Conservation (phyloP, 139 green algal species). For the Closterium sp. region DNA sequence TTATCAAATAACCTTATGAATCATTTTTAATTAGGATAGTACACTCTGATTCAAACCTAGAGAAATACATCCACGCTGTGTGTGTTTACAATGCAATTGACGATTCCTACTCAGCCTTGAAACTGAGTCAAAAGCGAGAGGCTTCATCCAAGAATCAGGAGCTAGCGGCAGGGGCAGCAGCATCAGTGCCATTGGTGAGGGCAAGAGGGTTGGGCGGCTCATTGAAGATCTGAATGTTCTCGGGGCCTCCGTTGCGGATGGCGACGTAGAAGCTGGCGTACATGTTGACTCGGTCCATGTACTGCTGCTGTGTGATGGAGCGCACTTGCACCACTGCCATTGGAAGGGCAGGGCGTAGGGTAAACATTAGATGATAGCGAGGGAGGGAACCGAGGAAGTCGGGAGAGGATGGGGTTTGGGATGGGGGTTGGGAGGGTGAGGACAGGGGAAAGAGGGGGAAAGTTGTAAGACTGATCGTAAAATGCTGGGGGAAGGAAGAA, state of each 20-base stretch:
- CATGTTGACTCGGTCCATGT: conserved; percentile 79
- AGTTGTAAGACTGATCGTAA: too few species aligned
- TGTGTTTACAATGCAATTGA: neutral
- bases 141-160: neutral
- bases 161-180: neutral
- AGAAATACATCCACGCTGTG: neutral
- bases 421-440: too few species aligned
- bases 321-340: conserved; percentile 70
- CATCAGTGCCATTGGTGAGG: neutral
- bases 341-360: neutral
- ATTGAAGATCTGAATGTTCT: conserved; percentile 8
- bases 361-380: neutral
- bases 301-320: conserved; percentile 66
- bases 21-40: too few species aligned
- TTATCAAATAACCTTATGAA: too few species aligned
- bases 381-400: too few species aligned
- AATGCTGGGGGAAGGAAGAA: too few species aligned
- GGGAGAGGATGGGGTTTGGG: too few species aligned
- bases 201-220: conserved; percentile 30
- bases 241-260: conserved; percentile 31
- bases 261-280: conserved; percentile 53
- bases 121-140: neutral
- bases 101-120: neutral
- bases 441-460: too few species aligned
- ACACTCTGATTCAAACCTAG: too few species aligned